A percentile compares a stretch with the other conserved stretches of the same genome.
Evolutionary conservation across 2,329 filamentous ascomycete genomes (phyloP).

Genomic region (Verticillium isaacii): DNA sequence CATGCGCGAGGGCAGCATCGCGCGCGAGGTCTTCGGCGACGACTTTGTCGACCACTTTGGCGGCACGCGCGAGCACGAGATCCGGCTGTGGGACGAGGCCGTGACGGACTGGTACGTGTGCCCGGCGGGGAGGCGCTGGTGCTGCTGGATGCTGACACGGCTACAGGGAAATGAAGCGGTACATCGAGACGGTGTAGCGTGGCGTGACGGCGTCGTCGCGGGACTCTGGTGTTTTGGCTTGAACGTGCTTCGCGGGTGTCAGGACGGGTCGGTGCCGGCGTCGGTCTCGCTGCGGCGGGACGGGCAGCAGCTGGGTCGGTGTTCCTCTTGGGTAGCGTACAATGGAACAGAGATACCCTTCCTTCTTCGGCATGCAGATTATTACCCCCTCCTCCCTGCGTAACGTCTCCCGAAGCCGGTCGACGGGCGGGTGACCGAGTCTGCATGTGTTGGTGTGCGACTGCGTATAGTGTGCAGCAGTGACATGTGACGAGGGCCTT

Average conservation of each 20-base stretch:
- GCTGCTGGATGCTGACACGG: neutral
- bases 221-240: neutral
- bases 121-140: neutral
- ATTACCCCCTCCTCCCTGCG: neutral
- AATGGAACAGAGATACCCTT: neutral
- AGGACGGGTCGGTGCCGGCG: neutral
- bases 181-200: constrained; percentile 67
- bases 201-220: neutral
- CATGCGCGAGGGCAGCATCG: constrained; percentile 72
- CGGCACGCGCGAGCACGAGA: constrained; percentile 87
- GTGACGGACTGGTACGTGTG: constrained; percentile 87
- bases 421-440: neutral
- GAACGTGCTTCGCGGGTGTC: neutral
- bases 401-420: neutral
- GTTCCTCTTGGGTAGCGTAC: neutral
- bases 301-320: neutral
- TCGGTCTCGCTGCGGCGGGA: neutral
- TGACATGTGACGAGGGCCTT: neutral
- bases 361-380: neutral
- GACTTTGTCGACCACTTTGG: constrained; percentile 95
- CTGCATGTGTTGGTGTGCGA: neutral
- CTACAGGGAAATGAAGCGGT: constrained; percentile 67
- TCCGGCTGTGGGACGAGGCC: constrained; percentile 87
- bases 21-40: constrained; percentile 90
- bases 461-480: neutral